Evolutionary conservation across 148 eudicot genomes (phyloP), one percentile per base, ranked within the genome.

Genomic region (Bassia scoparia): DNA sequence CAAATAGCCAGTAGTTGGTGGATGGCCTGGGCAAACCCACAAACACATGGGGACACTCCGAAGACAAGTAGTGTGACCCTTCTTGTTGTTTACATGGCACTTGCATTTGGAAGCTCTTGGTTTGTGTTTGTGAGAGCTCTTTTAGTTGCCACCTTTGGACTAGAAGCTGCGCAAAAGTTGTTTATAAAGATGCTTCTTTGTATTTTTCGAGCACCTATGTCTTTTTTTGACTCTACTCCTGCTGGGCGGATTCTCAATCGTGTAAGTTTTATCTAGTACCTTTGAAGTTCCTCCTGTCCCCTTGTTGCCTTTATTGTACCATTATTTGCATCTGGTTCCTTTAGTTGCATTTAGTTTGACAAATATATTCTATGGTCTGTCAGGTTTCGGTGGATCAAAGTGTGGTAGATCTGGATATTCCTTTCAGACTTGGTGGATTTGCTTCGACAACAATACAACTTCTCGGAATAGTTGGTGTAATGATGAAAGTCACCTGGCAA

Each of bases 21-120:
- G 98, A 91, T 94, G 98, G 97, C 98, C 33, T 94, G 97, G 97
- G 98, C 98, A 38, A 91, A 87, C 73, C 97, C 98, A 24, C 92
- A 88, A 77, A 88, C 95, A 15, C 78, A 82, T 33, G 95, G 96
- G 75, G 93, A 87, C 70, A 73, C 77, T 69, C 91, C 97, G 23
- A 87, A 79, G 80, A 86, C 93, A 27, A 88, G 90, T 80, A 88
- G 72, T 78, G 44, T 88, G 79, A 83, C 86, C 8, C 88, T 94
- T 73, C 86, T 94, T 75, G 79, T 83, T 80, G 97, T 94, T 72
- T 94, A 94, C 78, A 89, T 91, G 97, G 93, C 91, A 54, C 96
- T 94, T 75, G 98, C 96, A 52, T 91, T 94, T 75, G 97, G 98
- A 27, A 89, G 97, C 79, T 87, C 97, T 56, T 89, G 83, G 82